Base-by-base conservation (phyloP, 805 yeast genomes). In the Lipomyces chichibuensis region DNA sequence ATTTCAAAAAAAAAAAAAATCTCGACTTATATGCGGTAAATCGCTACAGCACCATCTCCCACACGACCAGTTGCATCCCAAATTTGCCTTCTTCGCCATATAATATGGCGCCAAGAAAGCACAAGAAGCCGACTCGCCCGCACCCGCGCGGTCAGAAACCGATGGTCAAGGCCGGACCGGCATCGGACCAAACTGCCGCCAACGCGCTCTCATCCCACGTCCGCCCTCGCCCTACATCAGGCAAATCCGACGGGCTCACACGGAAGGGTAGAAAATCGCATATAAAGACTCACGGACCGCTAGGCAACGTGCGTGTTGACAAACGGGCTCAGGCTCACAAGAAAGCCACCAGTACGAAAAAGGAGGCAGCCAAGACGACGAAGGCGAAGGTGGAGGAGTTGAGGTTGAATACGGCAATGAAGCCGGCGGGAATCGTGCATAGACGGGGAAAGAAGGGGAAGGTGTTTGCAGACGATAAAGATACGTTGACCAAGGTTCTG, bases 351-450 rank as follows among this genome's bases (percentile, higher is more conserved):
- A 66, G 6, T 29, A 29, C 32, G 4, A 29, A 64, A 67, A 69
- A 66, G 33, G 46, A 59, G 25, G 59, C 62, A 1, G 60, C 64
- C 7, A 46, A 43, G 60, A 39, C 51, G 51, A 60, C 65, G 49
- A 54, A 60, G 51, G 63, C 63, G 55, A 67, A 74, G 17, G 59
- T 43, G 17, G 59, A 23, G 29, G 64, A 51, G 43, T n/a, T 65
- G 60, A 60, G 84, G 32, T 82, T 94, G 74, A 94, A 94, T 77
- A 88, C 85, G 71, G 91, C 97, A 2, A 84, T 93, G 43, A 84
- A 87, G 58, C 97, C 98, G 0, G 81, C 80, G 13, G 98, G 98
- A 51, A 88, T 89, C 60, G 87, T 85, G 67, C 87, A 87, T 74
- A 84, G 83, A 72, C 81, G 82, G 58, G 98, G 98, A 58, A 94